Evolutionary conservation across 129 eudicot genomes (phyloP).

Genomic region (Sambucus nigra): DNA sequence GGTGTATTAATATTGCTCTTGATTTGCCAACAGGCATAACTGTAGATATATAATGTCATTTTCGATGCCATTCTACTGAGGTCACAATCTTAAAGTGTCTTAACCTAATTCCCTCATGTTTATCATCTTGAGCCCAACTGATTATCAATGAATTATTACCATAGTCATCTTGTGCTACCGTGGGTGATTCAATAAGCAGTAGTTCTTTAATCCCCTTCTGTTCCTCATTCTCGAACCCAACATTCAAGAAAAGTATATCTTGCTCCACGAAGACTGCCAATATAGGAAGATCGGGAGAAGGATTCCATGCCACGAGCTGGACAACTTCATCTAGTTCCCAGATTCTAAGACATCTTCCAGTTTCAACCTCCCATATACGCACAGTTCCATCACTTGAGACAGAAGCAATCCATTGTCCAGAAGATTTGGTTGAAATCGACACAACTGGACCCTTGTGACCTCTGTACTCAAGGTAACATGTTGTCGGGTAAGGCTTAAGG

Average conservation of each 20-base stretch:
- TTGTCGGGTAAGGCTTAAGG: constrained; percentile 82
- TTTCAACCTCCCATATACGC: constrained; percentile 89
- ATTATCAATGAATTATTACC: constrained; percentile 42
- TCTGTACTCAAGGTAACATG: constrained; percentile 83
- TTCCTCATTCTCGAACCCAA: constrained; percentile 59
- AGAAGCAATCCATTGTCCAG: constrained; percentile 96
- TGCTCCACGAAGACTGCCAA: constrained; percentile 89
- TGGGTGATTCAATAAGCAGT: constrained; percentile 46
- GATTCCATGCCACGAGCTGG: constrained; percentile 88
- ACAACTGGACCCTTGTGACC: constrained; percentile 85
- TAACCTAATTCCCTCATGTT: constrained; percentile 61
- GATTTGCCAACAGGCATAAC: constrained; percentile 92
- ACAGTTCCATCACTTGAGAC: constrained; percentile 84
- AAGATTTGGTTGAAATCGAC: constrained; percentile 62
- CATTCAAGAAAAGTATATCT: constrained; percentile 66
- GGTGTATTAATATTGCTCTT: constrained; percentile 74
- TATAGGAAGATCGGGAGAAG: constrained; percentile 63
- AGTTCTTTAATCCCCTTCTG: constrained; percentile 50
- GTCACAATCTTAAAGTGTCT: constrained; percentile 83
- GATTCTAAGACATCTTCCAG: constrained; percentile 77
- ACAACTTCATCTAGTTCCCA: constrained; percentile 79
- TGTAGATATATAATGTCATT: constrained; percentile 91
- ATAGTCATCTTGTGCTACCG: constrained; percentile 46
- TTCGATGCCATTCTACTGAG: constrained; percentile 95
- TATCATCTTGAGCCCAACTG: constrained; percentile 62